Base-by-base conservation (phyloP, 306 rosid species). In the Benincasa hispida region DNA sequence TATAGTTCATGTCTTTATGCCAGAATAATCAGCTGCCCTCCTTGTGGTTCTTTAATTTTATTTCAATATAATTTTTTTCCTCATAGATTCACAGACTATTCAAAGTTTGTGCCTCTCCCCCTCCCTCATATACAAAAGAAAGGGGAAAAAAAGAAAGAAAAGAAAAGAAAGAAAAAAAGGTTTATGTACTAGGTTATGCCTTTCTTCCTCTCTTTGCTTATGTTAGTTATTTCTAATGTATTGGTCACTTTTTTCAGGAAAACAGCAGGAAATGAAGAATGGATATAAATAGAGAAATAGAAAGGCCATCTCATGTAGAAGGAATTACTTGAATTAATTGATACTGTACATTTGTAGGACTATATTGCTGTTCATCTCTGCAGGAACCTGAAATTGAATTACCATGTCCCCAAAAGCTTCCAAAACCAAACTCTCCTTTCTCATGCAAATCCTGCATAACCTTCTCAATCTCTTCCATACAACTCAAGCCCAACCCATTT, bases 391-490 rank as follows among this genome's bases (percentile, higher is more conserved):
- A 65, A 35, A 35, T n/a, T 35, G 76, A 55, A 62, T 47, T 72
- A 17, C 39, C 78, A 75, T 79, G 80, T 28, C 89, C 83, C 92
- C 93, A 87, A 79, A 93, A 93, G 80, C 92, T 91, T 76, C 98
- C 98, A 85, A 93, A 93, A 42, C 77, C 90, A 63, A 93, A 90
- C 81, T 86, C 92, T 61, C 98, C 97, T 56, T 80, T 90, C 11
- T 81, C 62, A 48, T 82, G 80, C 62, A 93, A 59, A 74, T 83
- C 94, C 76, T 90, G 84, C 85, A 93, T 80, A 42, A 86, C 92
- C 84, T 79, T 86, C 81, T 91, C 97, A 65, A 91, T 90, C 81
- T 93, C 97, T 72, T 86, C 86, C 82, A 91, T 80, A 80, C 97
- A 28, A 32, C 75, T 69, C 57, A 69, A 76, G 6, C 69, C 30